Evolutionary conservation across 2,329 filamentous ascomycete genomes (phyloP).

Genomic region (Rosellinia necatrix): DNA sequence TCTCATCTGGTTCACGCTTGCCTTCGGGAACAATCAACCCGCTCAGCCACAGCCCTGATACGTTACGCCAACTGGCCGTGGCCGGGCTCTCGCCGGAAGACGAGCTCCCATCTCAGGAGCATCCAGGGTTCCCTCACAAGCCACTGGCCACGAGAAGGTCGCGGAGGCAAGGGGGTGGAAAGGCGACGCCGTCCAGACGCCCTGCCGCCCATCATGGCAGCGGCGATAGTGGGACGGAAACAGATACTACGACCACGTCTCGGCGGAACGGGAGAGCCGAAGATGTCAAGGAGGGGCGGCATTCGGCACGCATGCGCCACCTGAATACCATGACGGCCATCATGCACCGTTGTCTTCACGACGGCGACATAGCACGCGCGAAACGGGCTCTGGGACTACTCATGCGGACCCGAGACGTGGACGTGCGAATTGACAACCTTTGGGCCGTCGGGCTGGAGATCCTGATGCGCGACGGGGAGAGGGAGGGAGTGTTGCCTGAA

Average conservation of each 20-base stretch:
- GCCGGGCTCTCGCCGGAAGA: conserved; percentile 58
- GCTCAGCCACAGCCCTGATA: conserved; percentile 56
- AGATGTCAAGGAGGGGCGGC: conserved; percentile 15
- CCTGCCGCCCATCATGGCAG: neutral
- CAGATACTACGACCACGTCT: conserved; percentile 5
- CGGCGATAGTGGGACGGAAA: conserved; percentile 3
- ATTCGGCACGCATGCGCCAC: conserved; percentile 55
- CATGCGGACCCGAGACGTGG: conserved; percentile 63
- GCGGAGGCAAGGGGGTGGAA: neutral
- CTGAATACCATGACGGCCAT: conserved; percentile 70
- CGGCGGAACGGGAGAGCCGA: conserved; percentile 18
- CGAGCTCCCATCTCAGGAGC: conserved; percentile 44
- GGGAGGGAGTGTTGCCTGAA: conserved; percentile 5
- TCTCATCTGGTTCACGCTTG: conserved; percentile 32
- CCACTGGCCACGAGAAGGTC: conserved; percentile 36
- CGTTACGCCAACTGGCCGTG: conserved; percentile 56
- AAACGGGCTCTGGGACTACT: conserved; percentile 77
- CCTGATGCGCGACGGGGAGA: conserved; percentile 65
- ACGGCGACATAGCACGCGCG: conserved; percentile 73
- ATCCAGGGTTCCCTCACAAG: conserved; percentile 58
- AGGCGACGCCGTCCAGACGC: neutral
- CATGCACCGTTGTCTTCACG: conserved; percentile 72
- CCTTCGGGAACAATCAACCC: conserved; percentile 55
- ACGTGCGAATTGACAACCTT: conserved; percentile 69
- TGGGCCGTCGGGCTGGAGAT: conserved; percentile 90